Evolutionary conservation across 495 filamentous ascomycete species (phyloP).

Genomic region (Tuber umbilicatum): DNA sequence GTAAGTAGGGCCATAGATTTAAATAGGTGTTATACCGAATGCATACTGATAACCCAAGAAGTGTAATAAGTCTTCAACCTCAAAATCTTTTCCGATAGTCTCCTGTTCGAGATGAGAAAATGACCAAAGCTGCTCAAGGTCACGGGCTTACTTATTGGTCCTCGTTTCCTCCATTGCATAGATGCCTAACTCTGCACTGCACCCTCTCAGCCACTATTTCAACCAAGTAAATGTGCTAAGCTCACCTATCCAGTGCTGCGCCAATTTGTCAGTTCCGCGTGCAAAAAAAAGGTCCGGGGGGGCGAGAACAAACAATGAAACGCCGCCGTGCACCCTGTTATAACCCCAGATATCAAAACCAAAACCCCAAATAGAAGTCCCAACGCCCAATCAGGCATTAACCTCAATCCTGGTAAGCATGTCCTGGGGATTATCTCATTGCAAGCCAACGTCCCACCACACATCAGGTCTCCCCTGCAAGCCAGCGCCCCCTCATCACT

Average conservation of each 20-base stretch:
- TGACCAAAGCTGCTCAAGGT: not conserved
- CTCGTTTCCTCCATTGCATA: not conserved
- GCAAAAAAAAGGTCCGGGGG: not conserved
- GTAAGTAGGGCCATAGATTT: not conserved
- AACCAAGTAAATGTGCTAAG: not conserved
- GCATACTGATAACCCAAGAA: slow-evolving; percentile 27
- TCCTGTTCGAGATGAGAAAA: slow-evolving; percentile 14
- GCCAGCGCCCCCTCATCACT: slow-evolving; percentile 21
- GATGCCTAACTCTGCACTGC: not conserved
- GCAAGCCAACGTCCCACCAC: slow-evolving; percentile 23
- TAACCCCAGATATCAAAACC: slow-evolving; percentile 22
- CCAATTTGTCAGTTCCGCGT: not conserved
- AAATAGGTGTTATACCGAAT: not conserved
- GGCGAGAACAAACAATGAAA: slow-evolving; percentile 19
- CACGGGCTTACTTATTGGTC: not conserved
- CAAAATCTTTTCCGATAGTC: slow-evolving; percentile 24
- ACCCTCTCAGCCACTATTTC: not conserved
- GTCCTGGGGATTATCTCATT: slow-evolving; percentile 21
- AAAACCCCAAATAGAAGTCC: slow-evolving; percentile 28
- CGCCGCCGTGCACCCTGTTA: slow-evolving; percentile 32
- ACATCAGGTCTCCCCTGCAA: slow-evolving; percentile 28
- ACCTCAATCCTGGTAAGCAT: slow-evolving; percentile 23
- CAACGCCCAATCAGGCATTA: slow-evolving; percentile 18
- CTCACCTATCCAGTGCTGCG: slow-evolving; percentile 28
- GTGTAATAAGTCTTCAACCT: slow-evolving; percentile 20